Percentiles rank a stretch among this genome's conserved stretches.
These are phyloP conservation scores for Mortierella sp. DNA, from an alignment of 371 early-diverging fungal genomes.

Conservation along the genomic window DNA sequence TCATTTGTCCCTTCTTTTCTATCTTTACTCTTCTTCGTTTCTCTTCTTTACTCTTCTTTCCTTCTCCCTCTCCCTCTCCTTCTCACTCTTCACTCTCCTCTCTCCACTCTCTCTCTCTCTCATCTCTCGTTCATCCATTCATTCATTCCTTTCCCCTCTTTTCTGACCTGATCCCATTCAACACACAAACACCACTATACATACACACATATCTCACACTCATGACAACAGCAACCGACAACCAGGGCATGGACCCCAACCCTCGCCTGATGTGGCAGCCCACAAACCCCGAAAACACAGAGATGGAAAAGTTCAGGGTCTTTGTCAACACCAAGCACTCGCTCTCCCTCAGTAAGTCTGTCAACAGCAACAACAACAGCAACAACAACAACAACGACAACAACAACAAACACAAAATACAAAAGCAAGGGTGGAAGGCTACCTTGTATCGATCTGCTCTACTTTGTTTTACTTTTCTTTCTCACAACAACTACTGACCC, in stretches of 20 bases:
- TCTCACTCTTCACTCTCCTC: background rate
- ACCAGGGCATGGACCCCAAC: conserved; percentile 50
- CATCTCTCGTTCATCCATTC: background rate
- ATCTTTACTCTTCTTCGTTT: background rate
- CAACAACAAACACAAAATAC: no score
- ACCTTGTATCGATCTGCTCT: no score
- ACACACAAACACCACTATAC: background rate
- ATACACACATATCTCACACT: background rate
- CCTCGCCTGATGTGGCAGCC: conserved; percentile 77
- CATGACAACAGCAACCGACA: conserved; percentile 22
- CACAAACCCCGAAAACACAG: conserved; percentile 62
- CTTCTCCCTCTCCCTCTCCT: background rate
- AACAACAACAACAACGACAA: no score
- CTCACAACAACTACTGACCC: no score
- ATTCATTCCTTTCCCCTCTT: background rate
- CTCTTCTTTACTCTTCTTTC: background rate
- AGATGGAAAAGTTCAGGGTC: conserved; percentile 78
- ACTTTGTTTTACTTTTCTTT: background rate
- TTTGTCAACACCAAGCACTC: conserved; percentile 74
- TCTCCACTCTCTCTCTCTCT: conserved; percentile 3
- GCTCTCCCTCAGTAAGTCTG: conserved; percentile 64
- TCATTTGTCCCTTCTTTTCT: background rate
- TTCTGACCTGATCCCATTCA: background rate
- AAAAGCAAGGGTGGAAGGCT: no score
- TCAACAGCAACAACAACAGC: no score